phyloP scores from a whole-genome alignment of 2,329 filamentous ascomycete species.

The Cadophora sp. region DNA sequence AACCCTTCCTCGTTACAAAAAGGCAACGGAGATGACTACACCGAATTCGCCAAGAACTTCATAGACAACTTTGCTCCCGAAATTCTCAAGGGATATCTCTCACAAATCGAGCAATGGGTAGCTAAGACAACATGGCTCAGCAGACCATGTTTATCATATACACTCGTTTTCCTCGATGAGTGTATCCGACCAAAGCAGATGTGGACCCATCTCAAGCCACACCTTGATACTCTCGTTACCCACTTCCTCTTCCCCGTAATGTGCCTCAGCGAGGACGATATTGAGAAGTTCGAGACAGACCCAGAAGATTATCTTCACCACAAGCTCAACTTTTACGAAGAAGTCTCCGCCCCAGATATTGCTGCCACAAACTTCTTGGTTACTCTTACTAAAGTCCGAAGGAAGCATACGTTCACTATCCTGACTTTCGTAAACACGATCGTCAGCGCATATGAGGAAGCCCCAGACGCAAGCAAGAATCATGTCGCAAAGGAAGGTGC shows the following conservation, averaged over 20 bases:
- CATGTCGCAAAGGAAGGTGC: conserved; percentile 96
- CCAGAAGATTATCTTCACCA: conserved; percentile 96
- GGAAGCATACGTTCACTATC: conserved; percentile 95
- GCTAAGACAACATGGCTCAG: conserved; percentile 94
- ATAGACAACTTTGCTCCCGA: conserved; percentile 91
- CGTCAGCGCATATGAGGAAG: conserved; percentile 89
- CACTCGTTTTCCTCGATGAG: conserved; percentile 93
- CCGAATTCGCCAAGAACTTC: conserved; percentile 88
- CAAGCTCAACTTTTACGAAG: conserved; percentile 97
- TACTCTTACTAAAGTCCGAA: conserved; percentile 89
- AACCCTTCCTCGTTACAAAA: conserved; percentile 80
- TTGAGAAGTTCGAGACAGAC: conserved; percentile 92
- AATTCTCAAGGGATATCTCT: conserved; percentile 92
- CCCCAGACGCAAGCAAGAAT: conserved; percentile 88
- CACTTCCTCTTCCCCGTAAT: conserved; percentile 96
- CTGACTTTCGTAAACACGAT: conserved; percentile 94
- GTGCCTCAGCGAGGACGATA: conserved; percentile 89
- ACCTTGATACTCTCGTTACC: conserved; percentile 90
- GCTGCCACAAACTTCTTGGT: conserved; percentile 97
- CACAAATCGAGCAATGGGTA: conserved; percentile 97
- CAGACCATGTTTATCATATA: conserved; percentile 92
- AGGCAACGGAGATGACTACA: conserved; percentile 76
- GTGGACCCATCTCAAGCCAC: conserved; percentile 92
- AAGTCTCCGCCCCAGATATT: conserved; percentile 92
- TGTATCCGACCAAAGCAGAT: conserved; percentile 97